Percentiles rank a stretch among this genome's conserved stretches.
Conservation (phyloP, 192 early-diverging fungal genomes). For the Diversispora eburnea region DNA sequence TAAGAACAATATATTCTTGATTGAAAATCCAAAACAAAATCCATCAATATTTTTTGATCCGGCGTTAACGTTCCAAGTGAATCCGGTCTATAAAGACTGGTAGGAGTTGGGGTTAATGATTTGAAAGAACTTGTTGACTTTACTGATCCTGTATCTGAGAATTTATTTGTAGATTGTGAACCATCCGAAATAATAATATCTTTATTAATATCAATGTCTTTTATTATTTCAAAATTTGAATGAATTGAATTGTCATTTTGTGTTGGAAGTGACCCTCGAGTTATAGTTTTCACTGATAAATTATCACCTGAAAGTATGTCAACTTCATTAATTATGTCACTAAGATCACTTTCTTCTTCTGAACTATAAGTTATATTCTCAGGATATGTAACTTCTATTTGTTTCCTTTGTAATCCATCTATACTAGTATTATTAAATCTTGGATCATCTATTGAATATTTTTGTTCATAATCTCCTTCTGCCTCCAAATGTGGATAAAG, state of each 20-base stretch:
- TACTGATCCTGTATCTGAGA: not conserved
- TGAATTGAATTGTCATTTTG: not conserved
- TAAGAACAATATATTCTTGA: slow-evolving; percentile 42
- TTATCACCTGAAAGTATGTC: not conserved
- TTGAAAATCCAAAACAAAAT: slow-evolving; percentile 40
- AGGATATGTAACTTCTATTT: not conserved
- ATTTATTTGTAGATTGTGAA: not conserved
- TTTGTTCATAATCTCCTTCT: slow-evolving; percentile 14
- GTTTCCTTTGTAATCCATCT: not conserved
- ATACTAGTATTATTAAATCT: not conserved
- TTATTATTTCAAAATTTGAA: not conserved
- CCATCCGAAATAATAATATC: not conserved
- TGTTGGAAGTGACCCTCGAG: not conserved
- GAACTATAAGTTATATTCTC: slow-evolving; percentile 8
- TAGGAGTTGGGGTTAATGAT: slow-evolving; percentile 19
- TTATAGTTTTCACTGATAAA: slow-evolving; percentile 3
- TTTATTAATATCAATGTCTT: slow-evolving; percentile 1
- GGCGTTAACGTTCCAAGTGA: slow-evolving; percentile 8
- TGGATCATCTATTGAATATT: not conserved
- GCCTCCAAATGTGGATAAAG: slow-evolving; percentile 19
- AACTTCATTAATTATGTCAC: not conserved
- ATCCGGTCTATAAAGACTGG: slow-evolving; percentile 26
- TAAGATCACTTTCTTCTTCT: slow-evolving; percentile 13
- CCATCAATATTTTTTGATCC: slow-evolving; percentile 27
- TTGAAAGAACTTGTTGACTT: not conserved